Conservation (phyloP, 352 stramenopile genomes). For the Phytophthora agathidicida region DNA sequence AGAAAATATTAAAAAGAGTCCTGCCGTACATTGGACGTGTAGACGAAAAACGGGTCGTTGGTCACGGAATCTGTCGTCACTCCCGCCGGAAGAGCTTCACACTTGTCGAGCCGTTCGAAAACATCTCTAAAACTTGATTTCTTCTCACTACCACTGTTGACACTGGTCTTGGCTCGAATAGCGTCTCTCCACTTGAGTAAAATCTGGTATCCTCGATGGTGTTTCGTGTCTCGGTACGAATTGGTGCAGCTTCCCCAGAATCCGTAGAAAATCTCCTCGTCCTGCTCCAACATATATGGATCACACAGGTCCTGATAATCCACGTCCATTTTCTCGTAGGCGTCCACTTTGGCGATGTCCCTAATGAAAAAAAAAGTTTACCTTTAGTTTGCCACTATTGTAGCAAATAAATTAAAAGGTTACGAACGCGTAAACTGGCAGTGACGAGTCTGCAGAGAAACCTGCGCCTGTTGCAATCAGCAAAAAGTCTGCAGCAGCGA, state of each 20-base stretch:
- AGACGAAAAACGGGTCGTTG: constrained; percentile 88
- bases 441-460: constrained; percentile 90
- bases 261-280: constrained; percentile 88
- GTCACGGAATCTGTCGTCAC: constrained; percentile 41
- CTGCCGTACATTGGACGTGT: constrained; percentile 90
- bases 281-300: constrained; percentile 81
- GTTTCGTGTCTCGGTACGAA: constrained; percentile 78
- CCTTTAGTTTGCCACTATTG: not conserved
- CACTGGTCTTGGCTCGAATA: constrained; percentile 20
- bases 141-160: constrained; percentile 25
- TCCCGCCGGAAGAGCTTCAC: constrained; percentile 32
- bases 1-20: not conserved
- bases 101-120: constrained; percentile 46
- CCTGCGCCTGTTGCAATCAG: constrained; percentile 88
- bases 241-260: constrained; percentile 93
- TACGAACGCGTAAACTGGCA: constrained; percentile 89
- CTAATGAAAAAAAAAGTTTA: constrained; percentile 32
- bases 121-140: constrained; percentile 36
- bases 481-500: constrained; percentile 83
- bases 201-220: constrained; percentile 82
- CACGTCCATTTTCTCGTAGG: constrained; percentile 78
- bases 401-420: not conserved
- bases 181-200: constrained; percentile 59
- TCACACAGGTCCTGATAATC: constrained; percentile 92
- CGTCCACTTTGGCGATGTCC: constrained; percentile 85